Base-by-base conservation (phyloP, 176 grass and related monocot genomes). In the Typha latifolia region DNA sequence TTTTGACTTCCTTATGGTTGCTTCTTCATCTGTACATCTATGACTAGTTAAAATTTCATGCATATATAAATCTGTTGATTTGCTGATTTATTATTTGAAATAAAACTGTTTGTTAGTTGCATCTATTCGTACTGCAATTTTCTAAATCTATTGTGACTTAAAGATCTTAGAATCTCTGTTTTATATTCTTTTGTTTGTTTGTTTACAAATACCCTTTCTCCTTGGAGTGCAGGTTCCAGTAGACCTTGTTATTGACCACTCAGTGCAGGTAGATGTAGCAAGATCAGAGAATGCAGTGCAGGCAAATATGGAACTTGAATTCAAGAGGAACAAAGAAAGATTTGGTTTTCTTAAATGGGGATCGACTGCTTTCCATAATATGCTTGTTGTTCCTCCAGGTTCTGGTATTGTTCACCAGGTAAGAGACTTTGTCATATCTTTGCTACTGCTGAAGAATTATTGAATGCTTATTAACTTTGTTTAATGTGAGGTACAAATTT, bases 361-460 rank as follows among this genome's bases (percentile, higher is more conserved):
- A 8, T 96, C 92, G 55, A 84, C 77, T 72, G 92, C 92, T 72
- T 96, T 96, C 71, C 85, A 76, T 47, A 96, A 96, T 69, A 96
- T 96, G 92, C 80, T 96, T 53, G 87, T 96, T 80, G 84, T 96
- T 3, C 92, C 92, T 48, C 92, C 87, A 29, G 87, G 87, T 75
- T 96, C 92, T 71, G 92, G 92, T 49, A 96, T 96, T 34, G 87
- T 96, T 32, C 92, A 96, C 76, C 92, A 96, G 82, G 92, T 96
- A 79, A 66, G 31, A 66, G 49, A 22, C 20, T 37, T 64, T 56
- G 78, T 16, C 53, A 31, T 23, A 26, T 53, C 32, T 12, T 3
- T 16, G 34, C 2, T 37, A 0, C 0, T 6, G 34, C 4, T 7
- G 34, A 37, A 37, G 34, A 37, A 37, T 37, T 57, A 57, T 57